Base-by-base conservation (phyloP, 2,329 filamentous ascomycete species). In the Pseudocercospora vitis region DNA sequence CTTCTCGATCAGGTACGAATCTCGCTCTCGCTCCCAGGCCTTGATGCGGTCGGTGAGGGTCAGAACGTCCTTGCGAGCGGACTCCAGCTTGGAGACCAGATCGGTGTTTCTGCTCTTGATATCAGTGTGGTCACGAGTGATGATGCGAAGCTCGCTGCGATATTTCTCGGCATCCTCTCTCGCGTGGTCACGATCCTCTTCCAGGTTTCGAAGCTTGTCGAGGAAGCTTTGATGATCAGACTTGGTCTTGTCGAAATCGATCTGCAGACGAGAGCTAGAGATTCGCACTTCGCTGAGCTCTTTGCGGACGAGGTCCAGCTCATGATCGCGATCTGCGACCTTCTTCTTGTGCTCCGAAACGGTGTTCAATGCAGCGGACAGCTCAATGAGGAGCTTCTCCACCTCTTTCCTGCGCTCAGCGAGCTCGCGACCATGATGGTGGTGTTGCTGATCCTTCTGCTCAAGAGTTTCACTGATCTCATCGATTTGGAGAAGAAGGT, bases 381-480 rank as follows among this genome's bases (percentile, higher is more conserved):
- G 63, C 49, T 68, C 65, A 7, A 62, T 60, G 2, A 67, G 58
- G n/a, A 68, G 62, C 53, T 63, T 67, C 48, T 67, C 67, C 7
- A 65, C 54, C 48, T 68, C 67, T 26, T 66, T 65, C 50, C 61
- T 66, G 28, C 60, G 55, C 42, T 67, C 64, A 19, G 45, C 52
- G 7, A 63, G 46, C 54, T 68, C 64, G 11, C 59, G 53, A 29
- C 63, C 57, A 19, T 64, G 58, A 12, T 65, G 45, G 18, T 61
- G 46, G 29, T 66, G 63, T 48, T 60, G 56, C 16, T 39, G 53
- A 32, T 65, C 61, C 40, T 56, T 61, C 24, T 59, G 51, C 54
- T 66, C 61, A 5, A 68, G 58, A 11, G 63, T 61, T 31, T 62
- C 60, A 8, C 59, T 55, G 51, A 66, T 53, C 40, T 69, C 67